Conservation (phyloP, 495 filamentous ascomycete species). For the Pyronema domesticum region DNA sequence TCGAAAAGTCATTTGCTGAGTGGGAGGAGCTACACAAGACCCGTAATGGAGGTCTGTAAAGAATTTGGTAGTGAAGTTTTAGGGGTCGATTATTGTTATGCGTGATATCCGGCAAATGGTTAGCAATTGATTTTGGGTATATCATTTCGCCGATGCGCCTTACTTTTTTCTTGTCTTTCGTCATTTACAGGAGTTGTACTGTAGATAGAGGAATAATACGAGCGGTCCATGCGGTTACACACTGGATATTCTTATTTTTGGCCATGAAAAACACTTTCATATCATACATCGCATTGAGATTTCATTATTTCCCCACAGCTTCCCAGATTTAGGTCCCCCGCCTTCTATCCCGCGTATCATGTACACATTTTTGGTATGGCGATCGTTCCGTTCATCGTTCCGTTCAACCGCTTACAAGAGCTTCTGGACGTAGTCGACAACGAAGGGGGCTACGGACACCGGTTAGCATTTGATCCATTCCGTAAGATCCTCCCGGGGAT, state of each 20-base stretch:
- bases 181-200: too few relatives aligned
- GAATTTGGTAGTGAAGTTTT: not conserved
- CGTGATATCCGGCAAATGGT: too few relatives aligned
- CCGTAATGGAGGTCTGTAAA: conserved; percentile 8
- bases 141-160: not conserved
- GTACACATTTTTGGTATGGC: not conserved
- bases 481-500: not conserved
- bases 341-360: too few relatives aligned
- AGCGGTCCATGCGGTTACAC: too few relatives aligned
- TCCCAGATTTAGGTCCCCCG: too few relatives aligned
- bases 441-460: conserved; percentile 50
- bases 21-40: conserved; percentile 43
- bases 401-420: conserved; percentile 39
- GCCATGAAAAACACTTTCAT: too few relatives aligned
- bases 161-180: not conserved
- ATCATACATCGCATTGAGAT: too few relatives aligned
- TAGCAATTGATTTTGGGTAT: not conserved
- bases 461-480: conserved; percentile 3
- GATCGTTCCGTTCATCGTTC: conserved; percentile 2
- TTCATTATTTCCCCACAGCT: too few relatives aligned
- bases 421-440: conserved; percentile 57
- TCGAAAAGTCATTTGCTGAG: conserved; percentile 61
- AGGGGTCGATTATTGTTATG: not conserved
- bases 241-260: too few relatives aligned
- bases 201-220: too few relatives aligned